Conservation (phyloP, 345 rosid species). For the Citrus cavaleriei region DNA sequence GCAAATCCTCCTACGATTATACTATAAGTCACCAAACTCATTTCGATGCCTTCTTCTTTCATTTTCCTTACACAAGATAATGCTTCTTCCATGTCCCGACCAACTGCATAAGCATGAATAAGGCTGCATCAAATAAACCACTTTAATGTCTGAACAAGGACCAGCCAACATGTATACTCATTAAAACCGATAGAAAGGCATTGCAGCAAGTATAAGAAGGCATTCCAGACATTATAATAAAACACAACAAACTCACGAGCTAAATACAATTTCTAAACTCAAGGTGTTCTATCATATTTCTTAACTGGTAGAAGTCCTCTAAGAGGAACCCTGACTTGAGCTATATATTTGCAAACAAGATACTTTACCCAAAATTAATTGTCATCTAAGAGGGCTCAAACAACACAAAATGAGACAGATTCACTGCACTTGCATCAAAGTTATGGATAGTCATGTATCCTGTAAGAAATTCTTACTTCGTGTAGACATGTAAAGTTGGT, state of each 20-base stretch:
- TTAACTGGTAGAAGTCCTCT: background rate
- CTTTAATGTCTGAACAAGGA: constrained; percentile 27
- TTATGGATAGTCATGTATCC: background rate
- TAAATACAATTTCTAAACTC: background rate
- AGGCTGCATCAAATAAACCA: constrained; percentile 83
- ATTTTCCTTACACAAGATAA: constrained; percentile 87
- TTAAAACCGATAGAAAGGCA: constrained; percentile 1
- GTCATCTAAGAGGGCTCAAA: background rate
- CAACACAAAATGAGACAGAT: background rate
- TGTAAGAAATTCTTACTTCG: constrained; percentile 50
- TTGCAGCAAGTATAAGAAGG: background rate
- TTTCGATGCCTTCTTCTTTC: constrained; percentile 83
- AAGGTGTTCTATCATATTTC: background rate
- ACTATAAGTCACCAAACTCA: constrained; percentile 89
- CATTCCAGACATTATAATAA: background rate
- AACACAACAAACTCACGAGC: background rate
- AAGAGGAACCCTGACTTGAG: background rate
- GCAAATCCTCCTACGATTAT: constrained; percentile 86
- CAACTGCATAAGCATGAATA: constrained; percentile 96
- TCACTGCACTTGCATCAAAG: background rate
- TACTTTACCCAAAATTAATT: background rate
- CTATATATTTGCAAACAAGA: background rate
- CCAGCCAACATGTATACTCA: background rate
- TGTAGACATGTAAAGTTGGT: constrained; percentile 84
- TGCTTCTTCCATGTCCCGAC: constrained; percentile 99